Base-by-base conservation (phyloP, 2,329 filamentous ascomycete genomes). In the Aspergillus phoenicis region DNA sequence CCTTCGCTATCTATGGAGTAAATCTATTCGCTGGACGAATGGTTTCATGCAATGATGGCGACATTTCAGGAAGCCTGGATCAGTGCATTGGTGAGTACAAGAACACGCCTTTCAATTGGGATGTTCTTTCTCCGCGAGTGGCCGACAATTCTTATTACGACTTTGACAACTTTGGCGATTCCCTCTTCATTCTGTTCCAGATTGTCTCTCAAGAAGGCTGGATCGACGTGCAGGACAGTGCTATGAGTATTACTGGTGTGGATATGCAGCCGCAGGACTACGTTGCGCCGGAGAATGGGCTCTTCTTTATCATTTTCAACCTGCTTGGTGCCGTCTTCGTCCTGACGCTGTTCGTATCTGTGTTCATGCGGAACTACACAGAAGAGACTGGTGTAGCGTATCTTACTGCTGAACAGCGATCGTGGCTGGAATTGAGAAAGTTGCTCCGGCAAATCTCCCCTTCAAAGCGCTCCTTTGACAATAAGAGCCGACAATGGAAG, bases 301-400 rank as follows among this genome's bases (percentile, higher is more conserved):
- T 98, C 38, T 99, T 97, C 82, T 97, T 99, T 74, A 87, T 99
- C 59, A 84, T 94, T 4, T 99, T 98, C 87, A 99, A 99, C 78
- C 85, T 99, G 73, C 84, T 99, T 69, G 93, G 93, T 33, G 95
- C 95, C 0, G 94, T 99, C 65, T 99, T 99, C 78, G 90, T 99
- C 63, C 84, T 99, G 72, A 99, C 95, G 1, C 82, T 99, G 72
- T 99, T 99, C 76, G 96, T 99, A 52, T 98, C 95, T 59, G 95
- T 99, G 63, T 99, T 99, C 76, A 99, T 99, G 95, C 91, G 95
- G 63, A 99, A 97, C 75, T 99, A 99, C 77, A 99, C 95, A 0
- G 95, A 99, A 77, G 93, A 98, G 77, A 99, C 95, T 0, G 95
- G 95, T 1, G 95, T 99, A 47, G 95, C 95, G 2, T 99, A 94